These are phyloP conservation scores for Murraya paniculata DNA, from an alignment of 345 rosid genomes.

Conservation along the genomic window DNA sequence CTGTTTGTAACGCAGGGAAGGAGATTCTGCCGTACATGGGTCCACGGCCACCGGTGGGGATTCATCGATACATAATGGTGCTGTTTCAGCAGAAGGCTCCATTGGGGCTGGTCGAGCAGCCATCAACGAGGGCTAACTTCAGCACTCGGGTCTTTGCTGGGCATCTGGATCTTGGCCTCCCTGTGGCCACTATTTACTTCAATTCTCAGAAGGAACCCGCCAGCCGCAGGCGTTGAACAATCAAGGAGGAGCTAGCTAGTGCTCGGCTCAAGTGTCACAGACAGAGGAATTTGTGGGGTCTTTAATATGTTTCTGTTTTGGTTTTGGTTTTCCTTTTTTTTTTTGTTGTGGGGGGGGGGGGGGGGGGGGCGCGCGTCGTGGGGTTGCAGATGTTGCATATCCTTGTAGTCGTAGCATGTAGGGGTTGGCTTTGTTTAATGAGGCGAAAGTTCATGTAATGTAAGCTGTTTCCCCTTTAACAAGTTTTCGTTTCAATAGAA, in stretches of 20 bases:
- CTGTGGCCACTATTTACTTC: slow-evolving; percentile 80
- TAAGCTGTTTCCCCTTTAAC: too few relatives aligned
- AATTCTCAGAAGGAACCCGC: slow-evolving; percentile 88
- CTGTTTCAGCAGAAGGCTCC: slow-evolving; percentile 64
- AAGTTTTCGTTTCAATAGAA: too few relatives aligned
- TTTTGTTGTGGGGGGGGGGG: too few relatives aligned
- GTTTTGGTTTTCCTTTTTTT: too few relatives aligned
- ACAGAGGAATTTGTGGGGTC: background rate
- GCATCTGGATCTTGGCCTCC: slow-evolving; percentile 61
- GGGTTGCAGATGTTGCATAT: too few relatives aligned
- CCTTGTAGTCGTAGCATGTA: too few relatives aligned
- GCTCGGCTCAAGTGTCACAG: background rate
- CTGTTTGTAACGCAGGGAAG: slow-evolving; percentile 40
- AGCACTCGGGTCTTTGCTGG: slow-evolving; percentile 66
- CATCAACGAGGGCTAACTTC: slow-evolving; percentile 62
- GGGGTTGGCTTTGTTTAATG: too few relatives aligned
- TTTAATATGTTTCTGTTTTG: too few relatives aligned
- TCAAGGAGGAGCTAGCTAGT: background rate
- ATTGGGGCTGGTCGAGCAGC: slow-evolving; percentile 55
- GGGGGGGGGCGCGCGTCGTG: too few relatives aligned
- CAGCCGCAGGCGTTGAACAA: slow-evolving; percentile 44
- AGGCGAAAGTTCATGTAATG: too few relatives aligned
- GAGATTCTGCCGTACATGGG: slow-evolving; percentile 65
- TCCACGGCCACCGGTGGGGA: slow-evolving; percentile 83
- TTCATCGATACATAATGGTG: slow-evolving; percentile 76